phyloP scores from a whole-genome alignment of 805 yeast species.

The Jamesozyma lodderae region DNA sequence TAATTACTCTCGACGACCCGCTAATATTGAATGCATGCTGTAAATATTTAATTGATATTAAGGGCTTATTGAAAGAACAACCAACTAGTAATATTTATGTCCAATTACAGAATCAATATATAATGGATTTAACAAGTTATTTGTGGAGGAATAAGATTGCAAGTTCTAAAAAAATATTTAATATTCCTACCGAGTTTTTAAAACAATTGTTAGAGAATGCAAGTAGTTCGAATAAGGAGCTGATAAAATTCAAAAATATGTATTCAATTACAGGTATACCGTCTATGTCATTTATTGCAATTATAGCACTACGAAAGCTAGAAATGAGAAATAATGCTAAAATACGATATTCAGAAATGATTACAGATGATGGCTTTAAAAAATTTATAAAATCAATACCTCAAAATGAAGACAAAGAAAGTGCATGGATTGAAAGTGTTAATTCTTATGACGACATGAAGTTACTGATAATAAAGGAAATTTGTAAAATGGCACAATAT shows the following conservation, averaged over 20 bases:
- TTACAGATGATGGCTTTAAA: conserved; percentile 20
- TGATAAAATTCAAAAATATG: conserved; percentile 8
- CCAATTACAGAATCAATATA: conserved; percentile 19
- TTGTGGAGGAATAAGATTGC: conserved; percentile 25
- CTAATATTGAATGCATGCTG: conserved; percentile 18
- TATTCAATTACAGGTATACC: conserved; percentile 22
- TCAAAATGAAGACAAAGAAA: not conserved
- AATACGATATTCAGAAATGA: conserved; percentile 4
- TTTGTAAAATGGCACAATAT: conserved; percentile 35
- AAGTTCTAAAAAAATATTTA: conserved; percentile 12
- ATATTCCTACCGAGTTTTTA: conserved; percentile 20
- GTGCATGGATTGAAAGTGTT: conserved; percentile 11
- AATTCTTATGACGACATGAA: conserved; percentile 38
- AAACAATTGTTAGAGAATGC: conserved; percentile 10
- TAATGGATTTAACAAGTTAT: conserved; percentile 24
- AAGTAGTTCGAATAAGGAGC: conserved; percentile 7
- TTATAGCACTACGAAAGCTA: conserved; percentile 6
- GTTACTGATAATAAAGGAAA: conserved; percentile 34
- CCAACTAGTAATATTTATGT: conserved; percentile 11
- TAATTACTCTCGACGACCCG: conserved; percentile 19
- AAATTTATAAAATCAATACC: conserved; percentile 8
- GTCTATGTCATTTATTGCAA: conserved; percentile 15
- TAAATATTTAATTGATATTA: conserved; percentile 13
- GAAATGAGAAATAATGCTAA: conserved; percentile 7
- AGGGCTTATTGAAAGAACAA: conserved; percentile 9